Evolutionary conservation across 2,329 filamentous ascomycete species (phyloP), one percentile per base, ranked within the genome.

Genomic region (Ascochyta clinopodiicola): DNA sequence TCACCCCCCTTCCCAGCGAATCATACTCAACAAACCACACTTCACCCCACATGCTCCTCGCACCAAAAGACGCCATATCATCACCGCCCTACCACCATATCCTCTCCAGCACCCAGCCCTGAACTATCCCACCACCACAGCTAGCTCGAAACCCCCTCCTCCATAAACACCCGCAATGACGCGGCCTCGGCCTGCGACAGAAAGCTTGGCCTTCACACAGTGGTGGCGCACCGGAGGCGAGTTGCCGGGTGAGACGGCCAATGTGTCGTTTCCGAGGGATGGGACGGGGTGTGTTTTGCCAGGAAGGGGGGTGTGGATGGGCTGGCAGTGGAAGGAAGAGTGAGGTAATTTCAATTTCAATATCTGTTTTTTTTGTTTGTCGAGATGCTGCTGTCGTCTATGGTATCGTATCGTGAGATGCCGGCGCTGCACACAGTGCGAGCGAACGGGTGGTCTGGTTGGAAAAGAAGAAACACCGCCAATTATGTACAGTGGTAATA

Each of bases 401-500:
- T 43, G 50, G 50, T 53, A 53, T 53, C 50, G 50, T 53, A 10
- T 31, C 12, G 29, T 31, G n/a, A 47, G 19, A 15, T 22, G 10
- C 3, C 22, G n/a, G 31, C 24, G 36, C 43, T 46, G 49, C 49
- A 53, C 50, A 43, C 50, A 47, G 43, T 53, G 43, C 44, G 17
- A 52, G 36, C 50, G 17, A 17, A 17, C 17, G 17, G 17, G 17
- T 17, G 17, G 36, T 4, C 22, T n/a, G 25, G 12, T 13, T 27
- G 22, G 13, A 4, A 13, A 13, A 22, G 25, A 47, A n/a, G 25
- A 24, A 43, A 29, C 31, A 47, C 43, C 37, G 25, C 50, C 38
- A 53, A 53, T 53, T 53, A 47, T 47, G 43, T 53, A 53, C 50
- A 53, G 36, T 43, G 37, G 36, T 43, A 43, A 52, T 37, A 53